These are phyloP conservation scores for Boletus semigastroideus DNA, from an alignment of 1,284 basidiomycete species.

Conservation along the genomic window DNA sequence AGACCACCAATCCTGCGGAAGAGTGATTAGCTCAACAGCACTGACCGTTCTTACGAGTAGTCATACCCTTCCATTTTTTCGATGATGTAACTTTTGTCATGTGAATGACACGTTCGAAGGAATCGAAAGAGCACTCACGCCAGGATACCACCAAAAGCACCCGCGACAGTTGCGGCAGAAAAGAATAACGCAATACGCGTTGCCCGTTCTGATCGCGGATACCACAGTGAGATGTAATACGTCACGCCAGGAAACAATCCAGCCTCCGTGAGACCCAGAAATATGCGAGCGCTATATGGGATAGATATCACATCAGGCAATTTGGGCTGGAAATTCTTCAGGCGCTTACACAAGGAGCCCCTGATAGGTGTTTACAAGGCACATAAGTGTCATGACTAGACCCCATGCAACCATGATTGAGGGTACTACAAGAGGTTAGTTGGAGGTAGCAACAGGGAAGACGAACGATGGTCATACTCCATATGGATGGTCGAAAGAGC, in stretches of 20 bases:
- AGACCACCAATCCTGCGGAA: conserved; percentile 36
- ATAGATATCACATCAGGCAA: conserved; percentile 2
- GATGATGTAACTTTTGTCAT: conserved; percentile 29
- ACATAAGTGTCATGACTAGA: conserved; percentile 42
- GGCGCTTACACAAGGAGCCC: conserved; percentile 28
- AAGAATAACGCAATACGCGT: conserved; percentile 57
- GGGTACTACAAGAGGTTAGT: conserved; percentile 36
- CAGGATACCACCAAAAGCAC: conserved; percentile 42
- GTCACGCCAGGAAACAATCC: conserved; percentile 55
- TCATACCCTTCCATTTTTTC: conserved; percentile 39
- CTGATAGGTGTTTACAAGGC: conserved; percentile 36
- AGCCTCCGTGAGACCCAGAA: conserved; percentile 54
- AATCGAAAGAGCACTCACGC: conserved; percentile 21
- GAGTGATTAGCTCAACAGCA: background rate
- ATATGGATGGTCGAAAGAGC: conserved; percentile 45
- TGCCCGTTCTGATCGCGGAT: conserved; percentile 49
- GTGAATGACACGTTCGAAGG: background rate
- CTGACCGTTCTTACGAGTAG: background rate
- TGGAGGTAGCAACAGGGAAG: background rate
- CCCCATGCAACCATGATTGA: conserved; percentile 47
- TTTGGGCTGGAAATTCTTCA: background rate
- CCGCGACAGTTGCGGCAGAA: conserved; percentile 56
- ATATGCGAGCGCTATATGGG: conserved; percentile 42
- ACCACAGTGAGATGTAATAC: conserved; percentile 58
- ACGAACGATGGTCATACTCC: conserved; percentile 38